These are phyloP conservation scores for Tricholoma sp. DNA, from an alignment of 768 basidiomycete species.

Conservation along the genomic window DNA sequence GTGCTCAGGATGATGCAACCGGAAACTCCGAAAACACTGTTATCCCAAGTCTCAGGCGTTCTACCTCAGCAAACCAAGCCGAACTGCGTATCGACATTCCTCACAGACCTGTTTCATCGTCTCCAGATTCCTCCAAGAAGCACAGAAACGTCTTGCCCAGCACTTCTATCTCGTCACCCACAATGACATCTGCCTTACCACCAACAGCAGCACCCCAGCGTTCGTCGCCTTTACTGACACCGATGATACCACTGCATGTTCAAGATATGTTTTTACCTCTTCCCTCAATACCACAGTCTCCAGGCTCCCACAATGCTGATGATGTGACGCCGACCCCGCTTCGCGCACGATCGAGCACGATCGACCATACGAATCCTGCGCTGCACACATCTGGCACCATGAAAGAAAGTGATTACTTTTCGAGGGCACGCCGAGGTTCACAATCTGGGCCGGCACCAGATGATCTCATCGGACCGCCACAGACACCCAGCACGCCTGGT, in stretches of 20 bases:
- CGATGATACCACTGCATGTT: slow-evolving; percentile 48
- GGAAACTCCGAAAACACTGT: slow-evolving; percentile 19
- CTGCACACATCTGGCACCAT: slow-evolving; percentile 8
- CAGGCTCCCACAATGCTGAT: slow-evolving; percentile 17
- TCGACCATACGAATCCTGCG: slow-evolving; percentile 27
- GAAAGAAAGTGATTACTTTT: slow-evolving; percentile 50
- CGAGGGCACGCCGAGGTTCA: slow-evolving; percentile 42
- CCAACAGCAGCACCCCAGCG: slow-evolving; percentile 40
- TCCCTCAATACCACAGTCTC: slow-evolving; percentile 41
- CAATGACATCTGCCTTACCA: slow-evolving; percentile 62
- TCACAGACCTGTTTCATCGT: slow-evolving; percentile 16
- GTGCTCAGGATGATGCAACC: slow-evolving; percentile 20
- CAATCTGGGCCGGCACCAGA: slow-evolving; percentile 28
- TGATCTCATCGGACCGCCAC: slow-evolving; percentile 34
- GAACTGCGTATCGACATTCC: slow-evolving; percentile 5
- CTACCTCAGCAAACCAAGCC: background rate
- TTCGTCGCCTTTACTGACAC: slow-evolving; percentile 50
- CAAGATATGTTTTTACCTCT: slow-evolving; percentile 18
- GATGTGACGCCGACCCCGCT: slow-evolving; percentile 29
- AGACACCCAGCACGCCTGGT: slow-evolving; percentile 47
- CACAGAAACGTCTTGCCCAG: slow-evolving; percentile 17
- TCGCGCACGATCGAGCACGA: slow-evolving; percentile 37
- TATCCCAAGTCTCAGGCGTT: slow-evolving; percentile 15
- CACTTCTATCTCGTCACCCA: slow-evolving; percentile 56
- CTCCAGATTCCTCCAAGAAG: slow-evolving; percentile 14